Evolutionary conservation across 2,329 filamentous ascomycete genomes (phyloP).

Genomic region (Venturia aucupariae): DNA sequence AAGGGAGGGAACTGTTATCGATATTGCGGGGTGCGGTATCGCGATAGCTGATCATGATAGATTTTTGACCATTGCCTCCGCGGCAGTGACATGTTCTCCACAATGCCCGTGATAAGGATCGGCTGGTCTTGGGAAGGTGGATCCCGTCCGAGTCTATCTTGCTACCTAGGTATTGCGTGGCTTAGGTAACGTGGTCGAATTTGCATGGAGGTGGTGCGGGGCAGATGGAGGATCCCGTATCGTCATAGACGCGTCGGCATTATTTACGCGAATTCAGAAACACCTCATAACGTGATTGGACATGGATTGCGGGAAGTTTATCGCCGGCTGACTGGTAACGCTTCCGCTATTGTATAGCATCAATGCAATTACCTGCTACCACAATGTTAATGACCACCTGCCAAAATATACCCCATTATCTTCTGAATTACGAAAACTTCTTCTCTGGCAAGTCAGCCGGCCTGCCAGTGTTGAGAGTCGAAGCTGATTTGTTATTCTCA

Average conservation of each 20-base stretch:
- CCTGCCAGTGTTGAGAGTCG: background rate
- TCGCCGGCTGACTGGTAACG: background rate
- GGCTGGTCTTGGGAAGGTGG: background rate
- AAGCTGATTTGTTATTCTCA: background rate
- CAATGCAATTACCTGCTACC: background rate
- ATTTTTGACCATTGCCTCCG: background rate
- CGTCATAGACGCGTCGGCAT: background rate
- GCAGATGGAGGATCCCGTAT: background rate
- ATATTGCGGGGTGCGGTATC: background rate
- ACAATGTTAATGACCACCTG: background rate
- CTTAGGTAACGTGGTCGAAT: conserved; percentile 2
- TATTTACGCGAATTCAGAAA: background rate
- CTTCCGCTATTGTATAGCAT: no score
- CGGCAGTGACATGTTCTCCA: background rate
- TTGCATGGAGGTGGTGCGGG: background rate
- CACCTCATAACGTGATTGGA: background rate
- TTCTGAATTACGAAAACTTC: conserved; percentile 4
- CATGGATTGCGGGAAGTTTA: background rate
- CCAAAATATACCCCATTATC: background rate
- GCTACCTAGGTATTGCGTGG: background rate
- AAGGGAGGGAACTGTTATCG: background rate
- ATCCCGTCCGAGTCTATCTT: background rate
- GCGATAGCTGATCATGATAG: conserved; percentile 6
- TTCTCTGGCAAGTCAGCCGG: conserved; percentile 5
- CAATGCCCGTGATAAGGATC: background rate